Percentiles rank a stretch among this genome's conserved stretches.
These are phyloP conservation scores for Boletus rubropictus DNA, from an alignment of 768 basidiomycete species.

Conservation along the genomic window DNA sequence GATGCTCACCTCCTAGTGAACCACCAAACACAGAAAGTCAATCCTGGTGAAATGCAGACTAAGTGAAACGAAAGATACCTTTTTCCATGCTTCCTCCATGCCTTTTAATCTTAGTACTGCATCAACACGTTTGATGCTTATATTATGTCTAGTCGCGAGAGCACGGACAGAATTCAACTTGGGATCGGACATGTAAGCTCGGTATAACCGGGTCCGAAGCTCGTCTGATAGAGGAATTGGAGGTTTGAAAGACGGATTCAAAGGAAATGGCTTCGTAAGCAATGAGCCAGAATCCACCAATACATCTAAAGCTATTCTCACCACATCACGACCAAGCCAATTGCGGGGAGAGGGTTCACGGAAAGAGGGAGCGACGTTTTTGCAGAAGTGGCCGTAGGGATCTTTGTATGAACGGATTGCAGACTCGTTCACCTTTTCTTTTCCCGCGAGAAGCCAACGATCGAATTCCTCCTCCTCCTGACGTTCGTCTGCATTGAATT, in stretches of 20 bases:
- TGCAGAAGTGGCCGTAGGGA: slow-evolving; percentile 17
- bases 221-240: slow-evolving; percentile 68
- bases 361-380: slow-evolving; percentile 18
- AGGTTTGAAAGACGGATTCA: slow-evolving; percentile 80
- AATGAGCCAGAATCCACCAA: not conserved
- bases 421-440: slow-evolving; percentile 17
- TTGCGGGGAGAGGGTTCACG: slow-evolving; percentile 40
- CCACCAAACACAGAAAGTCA: slow-evolving; percentile 5
- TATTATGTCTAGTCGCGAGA: slow-evolving; percentile 55
- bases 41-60: slow-evolving; percentile 3
- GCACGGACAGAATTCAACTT: slow-evolving; percentile 48
- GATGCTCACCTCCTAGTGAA: slow-evolving; percentile 37
- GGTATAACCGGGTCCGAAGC: slow-evolving; percentile 53
- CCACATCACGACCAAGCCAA: slow-evolving; percentile 58
- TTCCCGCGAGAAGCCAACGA: slow-evolving; percentile 13
- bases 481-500: not conserved
- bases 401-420: slow-evolving; percentile 11
- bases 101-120: slow-evolving; percentile 81
- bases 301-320: slow-evolving; percentile 32
- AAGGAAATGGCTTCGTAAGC: slow-evolving; percentile 65
- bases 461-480: slow-evolving; percentile 13
- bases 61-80: slow-evolving; percentile 45
- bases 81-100: slow-evolving; percentile 62
- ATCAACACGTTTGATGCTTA: slow-evolving; percentile 75
- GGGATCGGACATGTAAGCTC: slow-evolving; percentile 55